Conservation (phyloP, 2,329 filamentous ascomycete species). For the Fusarium ambrosium region DNA sequence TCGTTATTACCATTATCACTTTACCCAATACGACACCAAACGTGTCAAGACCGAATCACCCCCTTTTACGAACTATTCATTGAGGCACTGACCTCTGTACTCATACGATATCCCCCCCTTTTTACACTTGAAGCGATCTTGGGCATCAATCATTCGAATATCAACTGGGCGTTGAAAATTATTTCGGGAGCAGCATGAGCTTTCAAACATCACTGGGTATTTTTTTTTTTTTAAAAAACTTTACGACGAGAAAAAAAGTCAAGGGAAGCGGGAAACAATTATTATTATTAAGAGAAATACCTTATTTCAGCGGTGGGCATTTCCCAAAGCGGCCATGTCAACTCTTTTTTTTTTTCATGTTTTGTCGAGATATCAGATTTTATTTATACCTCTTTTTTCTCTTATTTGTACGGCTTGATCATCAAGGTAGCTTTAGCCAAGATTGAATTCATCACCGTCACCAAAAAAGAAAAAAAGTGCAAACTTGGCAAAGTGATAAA, state of each 20-base stretch:
- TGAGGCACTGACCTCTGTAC: slow-evolving; percentile 31
- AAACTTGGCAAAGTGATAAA: not conserved
- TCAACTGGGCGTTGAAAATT: slow-evolving; percentile 36
- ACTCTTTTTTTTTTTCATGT: not conserved
- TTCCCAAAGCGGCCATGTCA: slow-evolving; percentile 15
- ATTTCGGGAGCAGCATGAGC: slow-evolving; percentile 15
- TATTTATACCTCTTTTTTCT: slow-evolving; percentile 8
- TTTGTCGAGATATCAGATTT: slow-evolving; percentile 22
- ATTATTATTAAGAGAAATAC: slow-evolving; percentile 2
- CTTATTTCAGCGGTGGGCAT: slow-evolving; percentile 5
- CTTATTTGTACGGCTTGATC: slow-evolving; percentile 1
- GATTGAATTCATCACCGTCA: slow-evolving; percentile 14
- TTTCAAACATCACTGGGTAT: not conserved
- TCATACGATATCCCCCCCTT: slow-evolving; percentile 33
- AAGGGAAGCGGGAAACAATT: slow-evolving; percentile 2
- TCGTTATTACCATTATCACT: not conserved
- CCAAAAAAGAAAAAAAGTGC: not conserved
- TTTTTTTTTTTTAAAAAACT: not conserved
- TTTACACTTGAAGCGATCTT: slow-evolving; percentile 28
- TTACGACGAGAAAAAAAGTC: not conserved
- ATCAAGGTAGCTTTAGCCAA: slow-evolving; percentile 10
- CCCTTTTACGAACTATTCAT: slow-evolving; percentile 11
- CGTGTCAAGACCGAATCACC: not conserved
- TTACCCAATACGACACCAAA: not conserved
- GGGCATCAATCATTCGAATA: not conserved